Percentiles rank a stretch among this genome's conserved stretches.
These are phyloP conservation scores for Aspergillus phoenicis DNA, from an alignment of 2,329 filamentous ascomycete species.

Conservation along the genomic window DNA sequence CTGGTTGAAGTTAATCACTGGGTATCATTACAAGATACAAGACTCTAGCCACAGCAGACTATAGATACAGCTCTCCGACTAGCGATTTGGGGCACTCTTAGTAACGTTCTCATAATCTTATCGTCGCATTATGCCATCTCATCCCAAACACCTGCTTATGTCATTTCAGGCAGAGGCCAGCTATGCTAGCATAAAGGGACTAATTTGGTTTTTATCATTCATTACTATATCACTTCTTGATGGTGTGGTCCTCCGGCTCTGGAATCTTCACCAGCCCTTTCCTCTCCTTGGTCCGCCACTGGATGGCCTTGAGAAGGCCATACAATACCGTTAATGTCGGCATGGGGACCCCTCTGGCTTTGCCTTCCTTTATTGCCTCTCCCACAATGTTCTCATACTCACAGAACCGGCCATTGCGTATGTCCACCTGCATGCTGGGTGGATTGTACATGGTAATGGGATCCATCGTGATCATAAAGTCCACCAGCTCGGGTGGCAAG, in stretches of 20 bases:
- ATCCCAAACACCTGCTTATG: too few species aligned
- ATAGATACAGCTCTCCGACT: background rate
- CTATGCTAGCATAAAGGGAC: too few species aligned
- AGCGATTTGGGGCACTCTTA: too few species aligned
- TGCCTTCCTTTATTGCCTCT: slow-evolving; percentile 58
- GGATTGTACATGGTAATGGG: slow-evolving; percentile 51
- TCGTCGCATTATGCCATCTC: too few species aligned
- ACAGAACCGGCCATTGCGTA: slow-evolving; percentile 51
- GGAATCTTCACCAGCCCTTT: slow-evolving; percentile 19
- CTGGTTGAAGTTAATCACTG: background rate
- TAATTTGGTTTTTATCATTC: background rate
- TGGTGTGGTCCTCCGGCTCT: slow-evolving; percentile 13
- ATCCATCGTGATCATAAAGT: slow-evolving; percentile 37
- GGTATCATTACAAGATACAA: background rate
- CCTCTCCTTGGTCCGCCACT: slow-evolving; percentile 31
- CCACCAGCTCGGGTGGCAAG: slow-evolving; percentile 15
- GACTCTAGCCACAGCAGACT: background rate
- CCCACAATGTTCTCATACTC: slow-evolving; percentile 61
- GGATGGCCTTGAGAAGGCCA: slow-evolving; percentile 30
- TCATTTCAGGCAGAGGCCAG: too few species aligned
- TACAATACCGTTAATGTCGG: slow-evolving; percentile 33
- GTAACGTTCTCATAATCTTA: too few species aligned
- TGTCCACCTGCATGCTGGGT: slow-evolving; percentile 59
- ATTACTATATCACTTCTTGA: background rate
- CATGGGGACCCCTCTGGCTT: slow-evolving; percentile 47